phyloP scores from a whole-genome alignment of 768 basidiomycete species.

The Tephrocybe sp. region DNA sequence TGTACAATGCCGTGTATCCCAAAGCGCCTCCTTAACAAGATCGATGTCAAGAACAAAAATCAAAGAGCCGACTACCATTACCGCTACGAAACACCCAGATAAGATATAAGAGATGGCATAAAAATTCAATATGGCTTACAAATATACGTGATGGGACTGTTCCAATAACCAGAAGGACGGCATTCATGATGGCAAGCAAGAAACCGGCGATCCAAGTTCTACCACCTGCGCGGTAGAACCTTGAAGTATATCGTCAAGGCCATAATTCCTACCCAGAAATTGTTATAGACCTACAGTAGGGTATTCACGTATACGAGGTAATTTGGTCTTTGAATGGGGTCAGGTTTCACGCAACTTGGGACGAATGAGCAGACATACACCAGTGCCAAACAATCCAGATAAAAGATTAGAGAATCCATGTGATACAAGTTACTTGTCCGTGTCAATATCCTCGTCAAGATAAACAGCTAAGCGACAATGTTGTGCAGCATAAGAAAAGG shows the following conservation, averaged over 20 bases:
- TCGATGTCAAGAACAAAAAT: slow-evolving; percentile 96
- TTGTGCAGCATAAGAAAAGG: no score
- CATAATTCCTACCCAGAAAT: background rate
- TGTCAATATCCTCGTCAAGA: slow-evolving; percentile 82
- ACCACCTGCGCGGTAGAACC: slow-evolving; percentile 93
- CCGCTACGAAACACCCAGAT: slow-evolving; percentile 45
- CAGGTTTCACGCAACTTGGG: slow-evolving; percentile 6
- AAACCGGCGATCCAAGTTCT: slow-evolving; percentile 80
- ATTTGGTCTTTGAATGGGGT: slow-evolving; percentile 55
- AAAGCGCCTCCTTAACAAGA: slow-evolving; percentile 90
- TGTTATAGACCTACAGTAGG: slow-evolving; percentile 45
- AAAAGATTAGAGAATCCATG: slow-evolving; percentile 91
- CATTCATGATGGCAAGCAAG: slow-evolving; percentile 76
- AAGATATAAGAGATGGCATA: background rate
- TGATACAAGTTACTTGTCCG: slow-evolving; percentile 87
- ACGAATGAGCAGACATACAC: slow-evolving; percentile 50
- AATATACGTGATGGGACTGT: slow-evolving; percentile 88
- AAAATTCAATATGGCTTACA: slow-evolving; percentile 52
- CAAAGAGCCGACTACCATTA: slow-evolving; percentile 87
- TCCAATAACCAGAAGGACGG: slow-evolving; percentile 71
- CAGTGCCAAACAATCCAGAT: slow-evolving; percentile 74
- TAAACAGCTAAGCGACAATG: slow-evolving; percentile 89
- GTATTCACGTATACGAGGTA: slow-evolving; percentile 90
- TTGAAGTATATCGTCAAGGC: slow-evolving; percentile 17
- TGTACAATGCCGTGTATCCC: slow-evolving; percentile 91